phyloP scores from a whole-genome alignment of 208 protist genomes.

The Wallacemonas collosoma region DNA sequence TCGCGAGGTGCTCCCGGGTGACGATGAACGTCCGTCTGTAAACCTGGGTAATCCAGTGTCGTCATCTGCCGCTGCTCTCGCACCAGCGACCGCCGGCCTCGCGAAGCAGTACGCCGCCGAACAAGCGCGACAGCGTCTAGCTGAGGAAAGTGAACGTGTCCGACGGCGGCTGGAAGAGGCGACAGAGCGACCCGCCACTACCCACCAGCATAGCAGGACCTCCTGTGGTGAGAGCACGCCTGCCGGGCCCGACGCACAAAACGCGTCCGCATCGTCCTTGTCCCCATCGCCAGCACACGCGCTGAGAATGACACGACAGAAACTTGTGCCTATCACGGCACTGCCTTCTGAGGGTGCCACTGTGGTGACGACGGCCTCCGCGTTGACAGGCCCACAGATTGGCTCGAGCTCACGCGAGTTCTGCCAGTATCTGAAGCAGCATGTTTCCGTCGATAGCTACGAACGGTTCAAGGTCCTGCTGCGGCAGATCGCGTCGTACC shows the following conservation, averaged over 20 bases:
- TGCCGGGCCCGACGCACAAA: too few relatives aligned
- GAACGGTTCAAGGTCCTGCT: conserved; percentile 59
- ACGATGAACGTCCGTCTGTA: conserved; percentile 29
- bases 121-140: conserved; percentile 25
- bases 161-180: conserved; percentile 38
- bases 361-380: background rate
- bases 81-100: conserved; percentile 30
- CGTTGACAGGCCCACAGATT: conserved; percentile 2
- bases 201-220: background rate
- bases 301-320: conserved; percentile 8
- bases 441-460: conserved; percentile 52
- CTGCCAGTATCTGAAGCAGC: conserved; percentile 77
- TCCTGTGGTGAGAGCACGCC: background rate
- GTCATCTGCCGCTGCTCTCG: background rate
- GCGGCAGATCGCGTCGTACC: conserved; percentile 47
- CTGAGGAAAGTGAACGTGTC: conserved; percentile 17
- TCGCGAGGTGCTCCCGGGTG: background rate
- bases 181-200: background rate
- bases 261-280: too few relatives aligned
- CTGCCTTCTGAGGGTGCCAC: background rate
- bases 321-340: background rate
- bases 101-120: conserved; percentile 38
- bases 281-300: background rate
- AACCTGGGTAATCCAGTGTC: background rate
- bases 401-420: conserved; percentile 78